These are phyloP conservation scores for Onygenales sp. DNA, from an alignment of 2,329 filamentous ascomycete species.

Conservation along the genomic window DNA sequence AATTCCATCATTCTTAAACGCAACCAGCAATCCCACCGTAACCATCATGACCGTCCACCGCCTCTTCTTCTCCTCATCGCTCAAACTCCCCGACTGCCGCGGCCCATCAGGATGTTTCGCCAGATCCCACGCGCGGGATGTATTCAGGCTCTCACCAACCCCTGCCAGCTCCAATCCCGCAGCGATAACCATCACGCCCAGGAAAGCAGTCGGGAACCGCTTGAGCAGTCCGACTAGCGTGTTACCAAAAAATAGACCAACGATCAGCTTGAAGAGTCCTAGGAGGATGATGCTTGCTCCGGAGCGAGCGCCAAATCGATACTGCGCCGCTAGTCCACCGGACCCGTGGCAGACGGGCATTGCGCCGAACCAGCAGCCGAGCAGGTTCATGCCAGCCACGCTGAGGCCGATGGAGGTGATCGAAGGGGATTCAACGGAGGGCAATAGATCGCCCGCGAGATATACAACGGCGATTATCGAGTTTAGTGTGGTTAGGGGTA, in stretches of 20 bases:
- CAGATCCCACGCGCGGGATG: conserved; percentile 55
- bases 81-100: conserved; percentile 30
- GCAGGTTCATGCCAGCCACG: conserved; percentile 72
- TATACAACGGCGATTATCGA: conserved; percentile 82
- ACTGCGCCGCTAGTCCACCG: conserved; percentile 82
- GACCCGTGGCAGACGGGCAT: conserved; percentile 96
- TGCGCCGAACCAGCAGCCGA: conserved; percentile 81
- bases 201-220: conserved; percentile 63
- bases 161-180: conserved; percentile 80
- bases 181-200: conserved; percentile 83
- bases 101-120: conserved; percentile 26
- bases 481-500: conserved; percentile 86
- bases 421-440: conserved; percentile 55
- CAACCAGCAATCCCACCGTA: conserved; percentile 70
- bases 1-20: conserved; percentile 82
- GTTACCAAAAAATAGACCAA: conserved; percentile 68
- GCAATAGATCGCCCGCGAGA: conserved; percentile 67
- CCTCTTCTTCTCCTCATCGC: conserved; percentile 60
- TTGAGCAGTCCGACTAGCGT: conserved; percentile 61
- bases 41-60: conserved; percentile 86
- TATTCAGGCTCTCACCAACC: conserved; percentile 74
- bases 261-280: conserved; percentile 61
- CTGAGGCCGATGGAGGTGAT: conserved; percentile 73
- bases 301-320: conserved; percentile 81
- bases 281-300: conserved; percentile 75